Conservation (phyloP, 163 green algal species). For the Scenedesmus sp. region DNA sequence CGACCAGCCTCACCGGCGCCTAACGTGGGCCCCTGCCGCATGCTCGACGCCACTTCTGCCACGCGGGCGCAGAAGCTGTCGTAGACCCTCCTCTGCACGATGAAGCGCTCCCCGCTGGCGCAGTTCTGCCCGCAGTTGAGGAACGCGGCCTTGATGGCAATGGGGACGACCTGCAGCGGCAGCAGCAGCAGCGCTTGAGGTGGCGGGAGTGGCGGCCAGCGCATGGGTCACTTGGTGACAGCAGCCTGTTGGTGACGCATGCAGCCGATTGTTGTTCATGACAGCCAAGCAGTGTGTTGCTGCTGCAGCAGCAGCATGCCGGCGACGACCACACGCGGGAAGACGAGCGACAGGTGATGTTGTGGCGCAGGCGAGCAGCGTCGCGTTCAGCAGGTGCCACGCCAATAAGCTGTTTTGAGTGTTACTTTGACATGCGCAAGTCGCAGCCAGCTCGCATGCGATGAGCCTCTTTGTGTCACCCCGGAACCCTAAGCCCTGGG, state of each 20-base stretch:
- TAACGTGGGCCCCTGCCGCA: conserved; percentile 80
- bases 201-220: not conserved
- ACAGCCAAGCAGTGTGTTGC: not conserved
- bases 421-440: too few relatives aligned
- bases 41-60: conserved; percentile 53
- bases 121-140: conserved; percentile 98
- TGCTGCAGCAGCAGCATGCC: too few relatives aligned
- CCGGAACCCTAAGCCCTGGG: too few relatives aligned
- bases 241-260: not conserved
- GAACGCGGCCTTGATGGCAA: conserved; percentile 91
- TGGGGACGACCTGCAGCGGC: conserved; percentile 83
- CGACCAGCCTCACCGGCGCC: conserved; percentile 40
- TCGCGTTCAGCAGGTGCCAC: too few relatives aligned
- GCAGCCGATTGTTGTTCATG: not conserved
- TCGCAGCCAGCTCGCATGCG: too few relatives aligned
- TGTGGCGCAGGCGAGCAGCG: too few relatives aligned
- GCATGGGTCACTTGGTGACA: not conserved
- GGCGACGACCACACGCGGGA: too few relatives aligned
- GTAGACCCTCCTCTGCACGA: conserved; percentile 87
- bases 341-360: too few relatives aligned
- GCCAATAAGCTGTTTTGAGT: too few relatives aligned
- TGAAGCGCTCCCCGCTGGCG: conserved; percentile 96
- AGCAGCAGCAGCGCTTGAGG: not conserved
- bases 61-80: conserved; percentile 65
- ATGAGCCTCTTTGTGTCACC: too few relatives aligned